A percentile compares a stretch with the other conserved stretches of the same genome.
These are phyloP conservation scores for Novymonas esmeraldas DNA, from an alignment of 208 protist species.

Conservation along the genomic window DNA sequence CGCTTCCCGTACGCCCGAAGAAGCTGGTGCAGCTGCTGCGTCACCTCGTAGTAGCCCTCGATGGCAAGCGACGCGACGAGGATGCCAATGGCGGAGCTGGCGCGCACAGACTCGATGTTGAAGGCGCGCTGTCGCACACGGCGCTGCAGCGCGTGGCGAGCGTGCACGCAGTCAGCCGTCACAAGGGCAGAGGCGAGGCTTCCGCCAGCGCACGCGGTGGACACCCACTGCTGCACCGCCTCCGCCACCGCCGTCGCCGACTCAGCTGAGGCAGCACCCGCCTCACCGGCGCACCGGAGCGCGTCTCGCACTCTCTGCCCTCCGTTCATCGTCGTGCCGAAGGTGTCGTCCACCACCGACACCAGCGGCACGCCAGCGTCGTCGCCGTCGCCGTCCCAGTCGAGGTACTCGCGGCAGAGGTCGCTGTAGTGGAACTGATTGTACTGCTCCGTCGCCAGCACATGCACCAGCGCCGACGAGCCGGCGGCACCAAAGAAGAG, in stretches of 20 bases:
- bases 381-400: slow-evolving; percentile 28
- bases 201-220: slow-evolving; percentile 3
- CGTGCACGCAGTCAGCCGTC: slow-evolving; percentile 23
- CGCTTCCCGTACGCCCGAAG: slow-evolving; percentile 74
- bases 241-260: neutral
- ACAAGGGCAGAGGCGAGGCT: slow-evolving; percentile 17
- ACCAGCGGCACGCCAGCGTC: slow-evolving; percentile 24
- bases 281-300: neutral
- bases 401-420: slow-evolving; percentile 39
- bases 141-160: slow-evolving; percentile 37
- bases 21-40: slow-evolving; percentile 69
- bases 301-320: neutral
- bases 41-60: slow-evolving; percentile 80
- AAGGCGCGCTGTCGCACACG: slow-evolving; percentile 75
- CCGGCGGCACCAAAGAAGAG: slow-evolving; percentile 66
- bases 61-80: slow-evolving; percentile 85
- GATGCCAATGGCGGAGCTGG: slow-evolving; percentile 81
- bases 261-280: neutral
- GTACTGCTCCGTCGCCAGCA: slow-evolving; percentile 67
- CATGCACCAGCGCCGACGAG: slow-evolving; percentile 52
- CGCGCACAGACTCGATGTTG: slow-evolving; percentile 82
- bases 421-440: slow-evolving; percentile 74
- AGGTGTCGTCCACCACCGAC: slow-evolving; percentile 56
- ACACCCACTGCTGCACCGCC: slow-evolving; percentile 1
- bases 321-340: slow-evolving; percentile 13